Evolutionary conservation across 129 eudicot species (phyloP).

Genomic region (Glebionis coronaria): DNA sequence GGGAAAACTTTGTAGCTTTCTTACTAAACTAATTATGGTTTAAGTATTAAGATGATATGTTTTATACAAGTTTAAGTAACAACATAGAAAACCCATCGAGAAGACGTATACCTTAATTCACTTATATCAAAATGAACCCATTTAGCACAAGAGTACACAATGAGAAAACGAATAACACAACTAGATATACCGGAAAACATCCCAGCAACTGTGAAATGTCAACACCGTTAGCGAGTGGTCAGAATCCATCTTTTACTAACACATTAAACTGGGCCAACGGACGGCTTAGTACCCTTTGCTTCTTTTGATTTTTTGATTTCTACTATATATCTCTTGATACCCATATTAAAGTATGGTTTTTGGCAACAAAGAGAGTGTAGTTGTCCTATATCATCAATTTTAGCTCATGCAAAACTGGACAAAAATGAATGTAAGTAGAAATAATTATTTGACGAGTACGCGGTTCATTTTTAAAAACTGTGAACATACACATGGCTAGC

Average conservation of each 20-base stretch:
- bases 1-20: too few species aligned
- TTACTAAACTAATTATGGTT: too few species aligned
- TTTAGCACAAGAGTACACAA: not conserved
- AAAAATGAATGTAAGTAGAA: not conserved
- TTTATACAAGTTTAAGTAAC: not conserved
- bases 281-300: conserved; percentile 42
- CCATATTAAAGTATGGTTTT: conserved; percentile 16
- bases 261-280: conserved; percentile 83
- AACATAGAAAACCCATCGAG: not conserved
- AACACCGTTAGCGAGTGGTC: conserved; percentile 41
- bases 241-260: conserved; percentile 75
- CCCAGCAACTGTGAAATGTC: conserved; percentile 92
- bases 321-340: conserved; percentile 48
- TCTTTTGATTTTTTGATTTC: conserved; percentile 62
- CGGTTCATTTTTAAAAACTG: too few species aligned
- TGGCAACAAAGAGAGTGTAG: conserved; percentile 9
- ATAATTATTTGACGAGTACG: not conserved
- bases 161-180: not conserved
- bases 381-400: conserved; percentile 1
- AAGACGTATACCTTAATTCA: too few species aligned
- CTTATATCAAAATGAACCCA: not conserved
- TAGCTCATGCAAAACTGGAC: not conserved
- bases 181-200: conserved; percentile 60
- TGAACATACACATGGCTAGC: too few species aligned
- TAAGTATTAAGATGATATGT: too few species aligned